phyloP scores from a whole-genome alignment of 306 rosid genomes.

The Pyrus pyrifolia region DNA sequence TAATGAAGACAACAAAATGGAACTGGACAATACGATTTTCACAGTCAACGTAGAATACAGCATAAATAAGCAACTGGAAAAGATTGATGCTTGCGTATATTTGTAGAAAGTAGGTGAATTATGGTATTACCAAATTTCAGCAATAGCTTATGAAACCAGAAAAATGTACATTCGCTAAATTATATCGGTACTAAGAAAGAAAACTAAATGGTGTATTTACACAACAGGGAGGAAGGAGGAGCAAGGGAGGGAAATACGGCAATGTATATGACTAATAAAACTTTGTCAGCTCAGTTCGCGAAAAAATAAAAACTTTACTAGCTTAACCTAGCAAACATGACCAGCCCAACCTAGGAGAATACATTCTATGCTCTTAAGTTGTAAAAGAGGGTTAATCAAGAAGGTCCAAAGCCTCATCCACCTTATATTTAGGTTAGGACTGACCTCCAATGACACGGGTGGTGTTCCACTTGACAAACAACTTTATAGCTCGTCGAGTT shows the following conservation, averaged over 20 bases:
- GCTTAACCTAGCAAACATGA: not conserved
- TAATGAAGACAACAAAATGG: not conserved
- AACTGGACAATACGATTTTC: not conserved
- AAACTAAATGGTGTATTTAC: not conserved
- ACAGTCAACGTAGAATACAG: not conserved
- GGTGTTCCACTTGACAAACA: not conserved
- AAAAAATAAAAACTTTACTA: not conserved
- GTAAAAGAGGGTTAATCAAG: not conserved
- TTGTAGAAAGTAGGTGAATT: not conserved
- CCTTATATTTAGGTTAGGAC: not conserved
- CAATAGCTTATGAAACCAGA: not conserved
- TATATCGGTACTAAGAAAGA: not conserved
- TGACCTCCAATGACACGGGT: not conserved
- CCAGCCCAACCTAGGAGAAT: not conserved
- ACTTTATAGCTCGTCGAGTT: not conserved
- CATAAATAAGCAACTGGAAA: not conserved
- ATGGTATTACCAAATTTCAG: not conserved
- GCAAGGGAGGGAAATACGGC: not conserved
- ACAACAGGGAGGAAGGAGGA: not conserved
- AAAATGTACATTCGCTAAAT: too few relatives aligned
- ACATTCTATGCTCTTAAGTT: not conserved
- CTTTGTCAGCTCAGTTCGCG: not conserved
- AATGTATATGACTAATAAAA: too few relatives aligned
- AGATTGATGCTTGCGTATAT: not conserved
- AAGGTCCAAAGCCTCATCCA: not conserved